Evolutionary conservation across 2,329 filamentous ascomycete genomes (phyloP), one percentile per base, ranked within the genome.

Genomic region (Juglanconis juglandina): DNA sequence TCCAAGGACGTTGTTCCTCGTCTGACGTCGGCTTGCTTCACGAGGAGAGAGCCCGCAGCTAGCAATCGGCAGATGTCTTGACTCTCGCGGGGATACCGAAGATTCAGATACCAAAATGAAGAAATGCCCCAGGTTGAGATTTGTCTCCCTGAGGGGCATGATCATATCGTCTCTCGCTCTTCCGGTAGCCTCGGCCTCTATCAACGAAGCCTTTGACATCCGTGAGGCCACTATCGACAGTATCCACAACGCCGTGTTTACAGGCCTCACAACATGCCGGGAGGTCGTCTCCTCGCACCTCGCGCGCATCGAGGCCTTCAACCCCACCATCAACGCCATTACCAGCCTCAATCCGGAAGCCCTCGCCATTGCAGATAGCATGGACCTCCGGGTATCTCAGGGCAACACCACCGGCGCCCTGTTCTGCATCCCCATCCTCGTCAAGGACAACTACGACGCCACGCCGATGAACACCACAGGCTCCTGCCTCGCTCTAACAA

Each of bases 371-470:
- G 86, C 86, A 4, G 78, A 82, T 58, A 67, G 72, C 1, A 69
- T 84, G 33, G 85, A 88, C 66, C 63, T 66, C 10, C 67, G 69
- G 11, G 69, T 85, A 7, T 70, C 75, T 3, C 68, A 74, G 2
- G 79, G 79, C 3, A 83, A 85, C 67, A 72, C 75, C 32, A 79
- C 78, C 0, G 80, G 78, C 1, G 68, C 77, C 1, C 73, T 89
- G 1, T 85, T 88, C 68, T 86, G 86, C 67, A 76, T 89, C 17
- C 86, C 86, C 0, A 70, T 87, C 11, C 67, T 89, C 4, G 71
- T 88, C 5, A 89, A 89, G 69, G 86, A 89, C 71, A 89, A 87
- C 67, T 87, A 81, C 67, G 80, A 86, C 58, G 82, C 83, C 0
- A 64, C 69, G 0, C 77, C 79, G 24, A 79, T 85, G 71, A 79